A percentile compares a stretch with the other conserved stretches of the same genome.
These are phyloP conservation scores for Blastobotrys persicus DNA, from an alignment of 1,139 yeast species.

Conservation along the genomic window DNA sequence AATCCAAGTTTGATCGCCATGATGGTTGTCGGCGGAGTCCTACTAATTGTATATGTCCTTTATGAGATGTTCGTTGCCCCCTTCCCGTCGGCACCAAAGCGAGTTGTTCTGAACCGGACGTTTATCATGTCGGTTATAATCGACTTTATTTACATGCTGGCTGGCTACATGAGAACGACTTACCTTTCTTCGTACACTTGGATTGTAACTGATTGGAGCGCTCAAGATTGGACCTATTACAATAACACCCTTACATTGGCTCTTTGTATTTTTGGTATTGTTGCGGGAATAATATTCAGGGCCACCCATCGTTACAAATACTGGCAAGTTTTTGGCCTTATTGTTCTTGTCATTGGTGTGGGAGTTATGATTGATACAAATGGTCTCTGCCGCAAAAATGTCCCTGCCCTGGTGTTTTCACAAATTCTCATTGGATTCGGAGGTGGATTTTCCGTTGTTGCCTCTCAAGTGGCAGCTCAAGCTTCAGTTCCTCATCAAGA, in stretches of 20 bases:
- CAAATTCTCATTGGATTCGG: conserved; percentile 37
- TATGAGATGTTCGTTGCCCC: conserved; percentile 34
- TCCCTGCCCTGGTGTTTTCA: conserved; percentile 35
- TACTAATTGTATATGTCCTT: conserved; percentile 30
- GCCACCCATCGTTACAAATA: conserved; percentile 31
- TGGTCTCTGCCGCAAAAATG: conserved; percentile 1
- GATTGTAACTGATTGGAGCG: conserved; percentile 29
- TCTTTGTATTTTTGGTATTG: conserved; percentile 30
- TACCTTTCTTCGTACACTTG: conserved; percentile 30
- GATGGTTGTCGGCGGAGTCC: conserved; percentile 32
- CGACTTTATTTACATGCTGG: conserved; percentile 26
- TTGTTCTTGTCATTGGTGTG: conserved; percentile 31
- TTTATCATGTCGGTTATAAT: conserved; percentile 31
- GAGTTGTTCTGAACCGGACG: conserved; percentile 29
- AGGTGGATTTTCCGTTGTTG: conserved; percentile 33
- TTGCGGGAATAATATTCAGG: conserved; percentile 32
- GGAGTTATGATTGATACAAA: conserved; percentile 33
- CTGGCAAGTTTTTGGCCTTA: conserved; percentile 30
- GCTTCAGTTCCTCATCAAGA: conserved; percentile 21
- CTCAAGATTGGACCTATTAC: conserved; percentile 31
- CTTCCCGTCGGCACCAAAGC: conserved; percentile 31
- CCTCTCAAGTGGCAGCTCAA: conserved; percentile 35
- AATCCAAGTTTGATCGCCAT: conserved; percentile 33
- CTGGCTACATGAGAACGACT: conserved; percentile 33
- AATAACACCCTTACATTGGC: conserved; percentile 33